Conservation (phyloP, 2,329 filamentous ascomycete species). For the Sporothrix humicola region DNA sequence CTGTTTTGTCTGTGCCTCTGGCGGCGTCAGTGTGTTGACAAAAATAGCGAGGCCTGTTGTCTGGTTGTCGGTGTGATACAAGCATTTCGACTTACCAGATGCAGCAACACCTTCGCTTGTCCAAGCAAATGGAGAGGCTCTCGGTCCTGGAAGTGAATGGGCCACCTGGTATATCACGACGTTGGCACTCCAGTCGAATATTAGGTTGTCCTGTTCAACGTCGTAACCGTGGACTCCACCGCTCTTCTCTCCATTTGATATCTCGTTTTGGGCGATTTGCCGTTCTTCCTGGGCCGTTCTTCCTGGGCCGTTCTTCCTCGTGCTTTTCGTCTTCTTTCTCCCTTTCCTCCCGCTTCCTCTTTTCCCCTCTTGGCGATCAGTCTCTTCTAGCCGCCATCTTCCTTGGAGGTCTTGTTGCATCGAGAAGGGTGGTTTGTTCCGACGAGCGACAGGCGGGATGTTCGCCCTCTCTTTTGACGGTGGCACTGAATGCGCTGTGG, state of each 20-base stretch:
- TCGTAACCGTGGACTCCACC: constrained; percentile 17
- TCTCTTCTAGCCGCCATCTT: constrained; percentile 2
- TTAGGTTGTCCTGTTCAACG: not conserved
- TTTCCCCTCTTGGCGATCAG: not conserved
- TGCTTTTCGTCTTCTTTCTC: not conserved
- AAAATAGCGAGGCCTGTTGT: not conserved
- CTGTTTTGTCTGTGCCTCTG: constrained; percentile 26
- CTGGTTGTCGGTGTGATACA: not conserved
- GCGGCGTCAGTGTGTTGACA: constrained; percentile 19
- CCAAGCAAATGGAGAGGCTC: not conserved
- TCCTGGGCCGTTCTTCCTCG: not conserved
- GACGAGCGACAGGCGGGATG: not conserved
- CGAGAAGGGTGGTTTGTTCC: not conserved
- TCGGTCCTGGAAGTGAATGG: too few relatives aligned
- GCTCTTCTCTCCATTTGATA: not conserved
- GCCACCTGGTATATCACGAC: not conserved
- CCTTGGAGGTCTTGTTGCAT: constrained; percentile 23
- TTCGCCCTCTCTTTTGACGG: constrained; percentile 1
- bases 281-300: not conserved
- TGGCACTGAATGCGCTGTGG: constrained; percentile 9
- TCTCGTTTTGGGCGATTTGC: not conserved
- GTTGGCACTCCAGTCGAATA: not conserved
- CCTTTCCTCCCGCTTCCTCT: not conserved
- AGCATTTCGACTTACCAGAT: constrained; percentile 8
- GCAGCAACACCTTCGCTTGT: constrained; percentile 12